These are phyloP conservation scores for Ettlia oleoabundans DNA, from an alignment of 139 green algal genomes.

Conservation along the genomic window DNA sequence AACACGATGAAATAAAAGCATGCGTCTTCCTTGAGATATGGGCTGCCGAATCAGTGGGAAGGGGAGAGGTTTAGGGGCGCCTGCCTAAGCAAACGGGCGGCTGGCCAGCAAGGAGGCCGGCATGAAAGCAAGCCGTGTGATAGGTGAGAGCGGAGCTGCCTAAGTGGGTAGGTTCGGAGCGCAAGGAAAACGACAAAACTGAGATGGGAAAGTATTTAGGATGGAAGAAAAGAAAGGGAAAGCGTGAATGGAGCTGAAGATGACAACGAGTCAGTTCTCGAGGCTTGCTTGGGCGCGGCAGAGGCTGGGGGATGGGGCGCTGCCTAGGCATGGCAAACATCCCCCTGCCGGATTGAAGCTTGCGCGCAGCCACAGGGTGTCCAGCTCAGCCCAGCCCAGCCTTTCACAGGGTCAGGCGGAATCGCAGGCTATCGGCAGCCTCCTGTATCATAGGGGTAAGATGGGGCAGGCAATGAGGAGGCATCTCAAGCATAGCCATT, in stretches of 20 bases:
- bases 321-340: neutral
- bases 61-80: neutral
- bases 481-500: neutral
- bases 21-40: neutral
- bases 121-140: neutral
- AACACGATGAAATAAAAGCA: constrained; percentile 12
- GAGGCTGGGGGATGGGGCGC: neutral
- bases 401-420: constrained; percentile 17
- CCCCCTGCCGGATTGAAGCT: too few species aligned
- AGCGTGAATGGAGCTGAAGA: neutral
- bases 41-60: neutral
- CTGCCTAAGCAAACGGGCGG: constrained; percentile 1
- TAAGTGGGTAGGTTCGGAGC: neutral
- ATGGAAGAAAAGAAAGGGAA: neutral
- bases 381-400: neutral
- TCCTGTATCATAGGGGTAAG: neutral
- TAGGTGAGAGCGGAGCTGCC: neutral
- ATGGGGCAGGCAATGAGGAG: neutral
- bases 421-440: constrained; percentile 23
- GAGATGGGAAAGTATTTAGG: neutral
- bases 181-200: constrained; percentile 9
- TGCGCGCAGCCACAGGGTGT: neutral
- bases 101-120: neutral
- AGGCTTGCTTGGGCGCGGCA: neutral
- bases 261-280: constrained; percentile 13